These are phyloP conservation scores for Penicillium salamii DNA, from an alignment of 495 filamentous ascomycete genomes.

Conservation along the genomic window DNA sequence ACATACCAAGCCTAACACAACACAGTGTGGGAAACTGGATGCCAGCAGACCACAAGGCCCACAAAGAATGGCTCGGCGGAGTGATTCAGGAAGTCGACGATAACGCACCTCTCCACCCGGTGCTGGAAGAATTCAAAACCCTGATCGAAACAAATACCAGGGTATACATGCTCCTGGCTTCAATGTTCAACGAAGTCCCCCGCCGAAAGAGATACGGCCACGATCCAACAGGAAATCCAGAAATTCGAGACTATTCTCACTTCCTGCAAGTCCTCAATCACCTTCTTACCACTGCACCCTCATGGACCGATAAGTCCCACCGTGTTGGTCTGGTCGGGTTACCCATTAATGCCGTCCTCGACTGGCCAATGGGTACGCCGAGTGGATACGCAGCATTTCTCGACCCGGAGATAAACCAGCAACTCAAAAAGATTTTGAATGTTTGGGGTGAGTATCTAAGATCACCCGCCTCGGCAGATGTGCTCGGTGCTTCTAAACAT, in stretches of 20 bases:
- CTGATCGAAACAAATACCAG: constrained; percentile 45
- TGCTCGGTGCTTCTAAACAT: constrained; percentile 44
- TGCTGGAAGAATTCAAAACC: constrained; percentile 40
- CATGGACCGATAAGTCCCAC: constrained; percentile 52
- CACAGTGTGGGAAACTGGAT: constrained; percentile 36
- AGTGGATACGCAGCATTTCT: constrained; percentile 65
- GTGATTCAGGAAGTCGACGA: constrained; percentile 32
- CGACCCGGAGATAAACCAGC: constrained; percentile 62
- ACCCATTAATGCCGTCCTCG: constrained; percentile 65
- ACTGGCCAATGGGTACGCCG: constrained; percentile 71
- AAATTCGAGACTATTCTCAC: constrained; percentile 62
- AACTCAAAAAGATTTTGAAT: constrained; percentile 67
- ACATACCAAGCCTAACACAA: background rate
- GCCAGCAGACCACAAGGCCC: constrained; percentile 27
- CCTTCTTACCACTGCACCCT: constrained; percentile 58
- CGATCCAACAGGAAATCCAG: constrained; percentile 57
- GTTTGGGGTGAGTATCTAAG: constrained; percentile 62
- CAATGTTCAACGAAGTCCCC: constrained; percentile 70
- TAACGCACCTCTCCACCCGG: constrained; percentile 27
- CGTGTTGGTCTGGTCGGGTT: constrained; percentile 63
- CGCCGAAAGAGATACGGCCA: constrained; percentile 49
- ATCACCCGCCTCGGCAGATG: constrained; percentile 55
- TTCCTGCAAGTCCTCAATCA: constrained; percentile 65
- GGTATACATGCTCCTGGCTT: constrained; percentile 34
- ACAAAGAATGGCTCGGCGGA: constrained; percentile 34